Percentiles rank a stretch among this genome's conserved stretches.
These are phyloP conservation scores for Rauvolfia tetraphylla DNA, from an alignment of 257 asterid genomes.

Conservation along the genomic window DNA sequence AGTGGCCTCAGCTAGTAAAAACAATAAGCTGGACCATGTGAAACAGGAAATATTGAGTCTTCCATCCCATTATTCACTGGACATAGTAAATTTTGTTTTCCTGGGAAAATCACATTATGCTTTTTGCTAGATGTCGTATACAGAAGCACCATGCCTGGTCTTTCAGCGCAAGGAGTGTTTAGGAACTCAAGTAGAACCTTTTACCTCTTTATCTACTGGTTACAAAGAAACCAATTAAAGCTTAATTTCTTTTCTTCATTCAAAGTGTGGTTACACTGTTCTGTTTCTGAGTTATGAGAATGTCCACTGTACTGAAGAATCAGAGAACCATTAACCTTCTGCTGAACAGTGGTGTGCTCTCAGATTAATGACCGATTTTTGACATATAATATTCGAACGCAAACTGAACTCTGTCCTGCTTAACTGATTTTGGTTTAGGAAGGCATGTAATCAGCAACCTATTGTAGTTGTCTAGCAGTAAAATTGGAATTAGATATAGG, in stretches of 20 bases:
- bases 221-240: neutral
- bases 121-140: too few relatives aligned
- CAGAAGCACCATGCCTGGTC: too few relatives aligned
- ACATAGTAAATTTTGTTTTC: too few relatives aligned
- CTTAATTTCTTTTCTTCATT: neutral
- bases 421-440: neutral
- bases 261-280: neutral
- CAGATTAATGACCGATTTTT: neutral
- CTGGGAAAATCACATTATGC: neutral
- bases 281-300: neutral
- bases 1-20: too few relatives aligned
- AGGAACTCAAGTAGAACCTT: too few relatives aligned
- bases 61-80: too few relatives aligned
- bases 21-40: too few relatives aligned
- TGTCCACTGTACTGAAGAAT: too few relatives aligned
- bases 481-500: too few relatives aligned
- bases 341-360: neutral
- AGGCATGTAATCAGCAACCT: neutral
- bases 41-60: neutral
- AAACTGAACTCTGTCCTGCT: neutral
- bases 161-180: too few relatives aligned
- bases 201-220: neutral
- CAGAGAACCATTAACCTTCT: too few relatives aligned
- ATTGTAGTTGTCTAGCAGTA: neutral
- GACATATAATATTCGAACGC: too few relatives aligned